Conservation (phyloP, 1,284 basidiomycete species). For the Cerrena zonata region DNA sequence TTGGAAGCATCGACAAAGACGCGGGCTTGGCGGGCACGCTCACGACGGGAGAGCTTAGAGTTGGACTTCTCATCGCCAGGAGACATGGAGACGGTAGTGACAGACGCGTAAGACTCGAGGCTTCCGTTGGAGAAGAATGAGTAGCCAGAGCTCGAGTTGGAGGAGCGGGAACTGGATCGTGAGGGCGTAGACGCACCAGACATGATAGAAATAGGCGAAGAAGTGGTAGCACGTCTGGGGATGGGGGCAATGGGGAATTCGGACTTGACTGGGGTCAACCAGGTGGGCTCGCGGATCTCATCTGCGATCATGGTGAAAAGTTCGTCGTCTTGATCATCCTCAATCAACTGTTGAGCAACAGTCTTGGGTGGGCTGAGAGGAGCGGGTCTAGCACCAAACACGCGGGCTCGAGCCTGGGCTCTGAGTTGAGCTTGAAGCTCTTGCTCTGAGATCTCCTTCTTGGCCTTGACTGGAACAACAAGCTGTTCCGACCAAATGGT, state of each 20-base stretch:
- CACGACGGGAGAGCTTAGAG: slow-evolving; percentile 55
- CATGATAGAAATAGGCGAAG: slow-evolving; percentile 46
- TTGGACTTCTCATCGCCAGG: slow-evolving; percentile 27
- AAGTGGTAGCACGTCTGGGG: slow-evolving; percentile 35
- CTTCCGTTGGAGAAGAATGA: slow-evolving; percentile 45
- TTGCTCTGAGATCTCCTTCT: slow-evolving; percentile 23
- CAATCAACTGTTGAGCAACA: slow-evolving; percentile 65
- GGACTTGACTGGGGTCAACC: slow-evolving; percentile 58
- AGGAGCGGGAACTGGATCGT: slow-evolving; percentile 70
- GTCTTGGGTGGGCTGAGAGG: slow-evolving; percentile 41
- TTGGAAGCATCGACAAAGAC: slow-evolving; percentile 68
- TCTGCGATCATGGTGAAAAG: slow-evolving; percentile 69
- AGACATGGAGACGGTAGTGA: slow-evolving; percentile 32
- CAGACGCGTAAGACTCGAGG: slow-evolving; percentile 37
- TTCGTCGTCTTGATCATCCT: slow-evolving; percentile 65
- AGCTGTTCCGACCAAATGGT: slow-evolving; percentile 59
- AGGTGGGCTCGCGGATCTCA: slow-evolving; percentile 59
- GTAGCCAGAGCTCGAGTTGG: slow-evolving; percentile 60
- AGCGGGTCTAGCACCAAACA: slow-evolving; percentile 9
- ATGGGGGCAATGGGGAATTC: slow-evolving; percentile 43
- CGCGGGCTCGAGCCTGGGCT: slow-evolving; percentile 22
- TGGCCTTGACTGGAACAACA: slow-evolving; percentile 13
- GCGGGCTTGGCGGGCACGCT: slow-evolving; percentile 57
- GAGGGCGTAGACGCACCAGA: slow-evolving; percentile 59
- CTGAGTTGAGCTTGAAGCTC: slow-evolving; percentile 33